Base-by-base conservation (phyloP, 2,329 filamentous ascomycete species). In the Fusarium burgessii region DNA sequence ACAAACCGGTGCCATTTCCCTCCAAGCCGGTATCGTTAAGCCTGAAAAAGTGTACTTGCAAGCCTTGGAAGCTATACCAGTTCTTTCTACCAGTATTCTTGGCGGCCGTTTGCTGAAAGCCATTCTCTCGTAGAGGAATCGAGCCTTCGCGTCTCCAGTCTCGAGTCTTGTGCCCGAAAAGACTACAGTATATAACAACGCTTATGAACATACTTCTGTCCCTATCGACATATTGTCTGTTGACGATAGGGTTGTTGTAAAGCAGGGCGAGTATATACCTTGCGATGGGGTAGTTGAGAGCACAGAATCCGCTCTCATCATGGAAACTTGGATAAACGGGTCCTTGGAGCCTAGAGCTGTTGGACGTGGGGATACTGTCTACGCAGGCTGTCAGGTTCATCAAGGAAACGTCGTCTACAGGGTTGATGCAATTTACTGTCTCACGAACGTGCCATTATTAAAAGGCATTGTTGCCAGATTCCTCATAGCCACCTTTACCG, bases 151-250 rank as follows among this genome's bases (percentile, higher is more conserved):
- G 13, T 17, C 46, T 3, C 46, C 46, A 11, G 10, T 49, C 10
- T 33, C 46, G 20, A 23, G 7, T 49, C 29, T 49, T 11, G 5
- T 49, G 2, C 46, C 46, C 20, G 6, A 27, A 2, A 23, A 20
- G 14, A 7, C n/a, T 3, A 49, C 1, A 2, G 10, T 23, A 2
- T 23, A 6, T 7, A 13, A 9, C 2, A 33, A 13, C 18, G 2
- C 2, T 4, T 1, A 3, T 2, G 4, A 20, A 9, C 0, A 17
- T 23, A 3, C 4, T 0, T 29, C 25, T 11, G 15, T 47, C 17
- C 27, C 45, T 6, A 12, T 47, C 2, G 14, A 47, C 0, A 6
- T 47, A 1, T 12, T 47, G 5, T 47, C n/a, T 17, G 10, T n/a
- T 5, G 27, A 14, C 3, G 45, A 47, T 7, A 4, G 0, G 5